Conservation (phyloP, 345 rosid species). For the Gossypium arboreum region DNA sequence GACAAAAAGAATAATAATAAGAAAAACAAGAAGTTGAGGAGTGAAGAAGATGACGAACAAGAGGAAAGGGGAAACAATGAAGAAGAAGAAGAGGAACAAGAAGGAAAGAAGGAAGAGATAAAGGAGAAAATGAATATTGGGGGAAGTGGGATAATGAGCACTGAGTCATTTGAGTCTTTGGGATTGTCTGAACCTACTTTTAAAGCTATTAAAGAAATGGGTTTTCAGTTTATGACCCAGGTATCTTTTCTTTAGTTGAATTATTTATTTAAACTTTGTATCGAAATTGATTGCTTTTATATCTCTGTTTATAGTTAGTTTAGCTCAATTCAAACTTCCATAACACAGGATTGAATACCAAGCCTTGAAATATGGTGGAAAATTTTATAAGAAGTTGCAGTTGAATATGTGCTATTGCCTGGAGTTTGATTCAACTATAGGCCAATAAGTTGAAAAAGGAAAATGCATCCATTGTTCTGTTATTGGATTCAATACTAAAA, state of each 20-base stretch:
- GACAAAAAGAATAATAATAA: slow-evolving; percentile 9
- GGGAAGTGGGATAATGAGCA: slow-evolving; percentile 76
- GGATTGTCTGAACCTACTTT: slow-evolving; percentile 65
- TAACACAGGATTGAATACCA: neutral
- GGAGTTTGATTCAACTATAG: neutral
- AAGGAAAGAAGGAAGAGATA: slow-evolving; percentile 9
- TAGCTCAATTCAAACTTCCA: neutral
- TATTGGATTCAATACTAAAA: neutral
- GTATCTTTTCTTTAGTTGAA: slow-evolving; percentile 26
- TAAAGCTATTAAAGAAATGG: slow-evolving; percentile 69
- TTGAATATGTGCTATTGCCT: neutral
- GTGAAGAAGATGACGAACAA: slow-evolving; percentile 14
- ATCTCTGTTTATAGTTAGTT: neutral
- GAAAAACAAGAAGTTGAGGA: slow-evolving; percentile 21
- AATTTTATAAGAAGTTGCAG: neutral
- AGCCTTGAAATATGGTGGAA: neutral
- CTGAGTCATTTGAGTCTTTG: slow-evolving; percentile 62
- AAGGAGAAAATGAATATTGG: slow-evolving; percentile 18
- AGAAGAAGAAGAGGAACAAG: slow-evolving; percentile 20
- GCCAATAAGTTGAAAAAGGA: neutral
- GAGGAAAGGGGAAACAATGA: neutral
- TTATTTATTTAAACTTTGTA: neutral
- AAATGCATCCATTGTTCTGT: neutral
- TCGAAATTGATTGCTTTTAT: neutral
- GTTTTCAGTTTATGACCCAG: slow-evolving; percentile 80